Percentiles rank a stretch among this genome's conserved stretches.
phyloP scores from a whole-genome alignment of 371 early-diverging fungal genomes.

The Thermomucor indicae-seudaticae region DNA sequence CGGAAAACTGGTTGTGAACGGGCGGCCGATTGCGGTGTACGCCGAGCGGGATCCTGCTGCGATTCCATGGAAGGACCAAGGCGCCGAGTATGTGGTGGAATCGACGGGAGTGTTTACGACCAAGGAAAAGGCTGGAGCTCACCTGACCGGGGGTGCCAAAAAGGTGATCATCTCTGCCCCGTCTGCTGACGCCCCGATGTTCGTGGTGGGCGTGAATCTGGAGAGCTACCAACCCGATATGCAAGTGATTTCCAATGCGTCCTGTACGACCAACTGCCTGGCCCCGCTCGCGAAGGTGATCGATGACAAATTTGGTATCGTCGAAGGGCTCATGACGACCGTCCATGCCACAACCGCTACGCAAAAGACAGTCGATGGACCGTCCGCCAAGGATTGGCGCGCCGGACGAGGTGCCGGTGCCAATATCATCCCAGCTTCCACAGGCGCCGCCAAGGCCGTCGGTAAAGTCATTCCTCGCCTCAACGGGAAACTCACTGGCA shows the following conservation, averaged over 20 bases:
- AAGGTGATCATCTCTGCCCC: conserved; percentile 99
- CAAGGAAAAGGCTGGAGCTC: conserved; percentile 82
- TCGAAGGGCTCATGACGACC: conserved; percentile 93
- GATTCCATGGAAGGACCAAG: conserved; percentile 91
- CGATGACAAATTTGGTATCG: conserved; percentile 90
- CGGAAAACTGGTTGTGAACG: conserved; percentile 83
- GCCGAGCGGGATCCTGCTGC: conserved; percentile 57
- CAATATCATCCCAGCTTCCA: conserved; percentile 99
- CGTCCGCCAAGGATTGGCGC: conserved; percentile 97
- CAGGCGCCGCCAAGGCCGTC: conserved; percentile 99
- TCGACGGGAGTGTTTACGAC: conserved; percentile 99
- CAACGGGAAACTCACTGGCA: conserved; percentile 97
- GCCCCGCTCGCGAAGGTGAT: conserved; percentile 99
- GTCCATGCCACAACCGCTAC: conserved; percentile 99
- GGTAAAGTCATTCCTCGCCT: conserved; percentile 97
- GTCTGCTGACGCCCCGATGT: conserved; percentile 89
- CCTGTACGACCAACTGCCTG: conserved; percentile 99
- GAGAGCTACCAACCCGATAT: conserved; percentile 82
- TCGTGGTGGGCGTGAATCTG: conserved; percentile 94
- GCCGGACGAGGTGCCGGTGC: conserved; percentile 93
- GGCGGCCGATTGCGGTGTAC: conserved; percentile 29
- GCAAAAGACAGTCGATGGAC: conserved; percentile 99
- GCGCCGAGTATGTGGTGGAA: conserved; percentile 97
- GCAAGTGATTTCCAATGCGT: conserved; percentile 96
- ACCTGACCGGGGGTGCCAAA: conserved; percentile 94